Evolutionary conservation across 306 rosid genomes (phyloP), one percentile per base, ranked within the genome.

Genomic region (Fragaria vesca): DNA sequence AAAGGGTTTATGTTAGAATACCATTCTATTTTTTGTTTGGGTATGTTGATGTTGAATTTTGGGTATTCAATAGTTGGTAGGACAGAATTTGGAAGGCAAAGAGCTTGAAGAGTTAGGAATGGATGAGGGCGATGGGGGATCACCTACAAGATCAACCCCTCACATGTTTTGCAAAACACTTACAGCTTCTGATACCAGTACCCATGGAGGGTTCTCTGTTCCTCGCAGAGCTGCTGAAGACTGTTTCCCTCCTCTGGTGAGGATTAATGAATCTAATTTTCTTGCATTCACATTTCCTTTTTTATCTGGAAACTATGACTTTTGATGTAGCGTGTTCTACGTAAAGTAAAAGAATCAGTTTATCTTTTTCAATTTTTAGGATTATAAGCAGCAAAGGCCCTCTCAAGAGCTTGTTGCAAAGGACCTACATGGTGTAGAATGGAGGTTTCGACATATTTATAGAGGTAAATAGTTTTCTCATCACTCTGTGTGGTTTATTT

Each of bases 221-320:
- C 98, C 98, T 78, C 96, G 98, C 43, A 79, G 98, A 85, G 98
- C 98, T 51, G 98, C 98, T 21, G 98, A 94, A 82, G 98, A 94
- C 83, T 94, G 98, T 82, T 94, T 94, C 76, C 98, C 97, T 77
- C 96, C 97, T 61, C 82, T 94, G 97, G 98, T 92, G 66, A 52
- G 86, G 63, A 38, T 69, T 58, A 15, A 36, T 68, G 63, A 84
- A 46, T 81, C 67, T 60, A 66, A 34, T 32, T 36, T 30, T 69
- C 71, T 85, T 26, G 36, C 67, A 13, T 62, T 30, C 18, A 62
- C 40, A 28, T 62, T 28, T 47, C 34, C n/a, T 1, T 40, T 1
- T 32, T n/a, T 28, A 26, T 12, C 5, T 4, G n/a, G 32, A 11
- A 30, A 63, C 69, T 71, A 38, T n/a, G 21, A 32, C 52, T 54